phyloP scores from a whole-genome alignment of 192 early-diverging fungal genomes.

The Mortierella claussenii region DNA sequence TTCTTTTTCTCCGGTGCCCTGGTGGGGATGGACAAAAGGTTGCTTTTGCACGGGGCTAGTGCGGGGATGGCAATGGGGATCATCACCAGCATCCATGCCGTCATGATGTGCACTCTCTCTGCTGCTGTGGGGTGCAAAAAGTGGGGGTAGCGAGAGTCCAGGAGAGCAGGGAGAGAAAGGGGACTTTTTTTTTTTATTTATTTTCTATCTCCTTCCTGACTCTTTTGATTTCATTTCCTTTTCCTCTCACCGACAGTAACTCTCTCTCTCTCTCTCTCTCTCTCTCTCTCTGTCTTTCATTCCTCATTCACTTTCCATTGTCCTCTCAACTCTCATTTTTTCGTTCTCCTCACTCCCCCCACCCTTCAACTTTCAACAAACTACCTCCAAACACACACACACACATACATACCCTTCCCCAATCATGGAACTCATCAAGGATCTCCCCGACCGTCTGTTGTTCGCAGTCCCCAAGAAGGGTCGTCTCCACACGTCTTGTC shows the following conservation, averaged over 20 bases:
- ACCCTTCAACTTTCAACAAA: too few species aligned
- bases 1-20: neutral
- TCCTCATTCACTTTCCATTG: too few species aligned
- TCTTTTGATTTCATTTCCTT: too few species aligned
- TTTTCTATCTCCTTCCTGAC: neutral
- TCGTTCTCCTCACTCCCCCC: too few species aligned
- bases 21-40: neutral
- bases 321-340: too few species aligned
- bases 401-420: too few species aligned
- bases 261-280: too few species aligned
- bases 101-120: neutral
- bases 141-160: neutral
- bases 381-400: too few species aligned
- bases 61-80: neutral
- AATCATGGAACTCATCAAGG: conserved; percentile 68
- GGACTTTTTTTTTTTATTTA: neutral
- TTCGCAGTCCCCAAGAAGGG: conserved; percentile 99
- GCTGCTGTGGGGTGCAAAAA: neutral
- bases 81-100: neutral
- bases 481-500: conserved; percentile 90
- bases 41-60: neutral
- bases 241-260: too few species aligned
- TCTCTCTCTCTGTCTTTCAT: too few species aligned
- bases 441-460: conserved; percentile 78
- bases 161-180: neutral